phyloP scores from a whole-genome alignment of 2,329 filamentous ascomycete genomes.

The Akanthomyces lecanii region DNA sequence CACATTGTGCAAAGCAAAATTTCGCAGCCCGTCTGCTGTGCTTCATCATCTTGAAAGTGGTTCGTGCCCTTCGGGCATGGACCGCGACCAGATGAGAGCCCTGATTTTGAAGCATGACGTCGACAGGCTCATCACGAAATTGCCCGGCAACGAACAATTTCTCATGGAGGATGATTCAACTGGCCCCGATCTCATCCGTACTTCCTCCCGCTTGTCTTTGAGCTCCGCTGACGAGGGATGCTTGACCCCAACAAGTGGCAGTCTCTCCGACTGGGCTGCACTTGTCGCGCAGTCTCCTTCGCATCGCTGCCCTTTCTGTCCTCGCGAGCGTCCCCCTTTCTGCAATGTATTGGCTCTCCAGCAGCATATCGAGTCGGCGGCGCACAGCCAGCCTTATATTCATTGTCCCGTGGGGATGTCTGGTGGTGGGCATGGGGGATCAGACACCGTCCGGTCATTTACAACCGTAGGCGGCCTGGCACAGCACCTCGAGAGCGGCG shows the following conservation, averaged over 20 bases:
- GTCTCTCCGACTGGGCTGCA: background rate
- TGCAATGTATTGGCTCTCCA: background rate
- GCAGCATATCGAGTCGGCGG: background rate
- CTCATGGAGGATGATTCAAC: background rate
- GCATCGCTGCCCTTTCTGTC: conserved; percentile 1
- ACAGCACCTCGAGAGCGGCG: conserved; percentile 19
- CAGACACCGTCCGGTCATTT: conserved; percentile 1
- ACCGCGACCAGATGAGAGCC: background rate
- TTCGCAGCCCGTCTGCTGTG: background rate
- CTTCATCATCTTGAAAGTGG: background rate
- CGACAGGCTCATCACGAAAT: background rate
- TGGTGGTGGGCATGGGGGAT: background rate
- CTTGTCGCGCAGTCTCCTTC: background rate
- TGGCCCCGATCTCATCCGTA: background rate
- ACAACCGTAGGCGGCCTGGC: conserved; percentile 17
- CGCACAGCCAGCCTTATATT: background rate
- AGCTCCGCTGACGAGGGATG: background rate
- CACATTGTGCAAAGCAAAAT: background rate
- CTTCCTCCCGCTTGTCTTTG: background rate
- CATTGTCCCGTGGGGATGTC: background rate
- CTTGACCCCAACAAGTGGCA: background rate
- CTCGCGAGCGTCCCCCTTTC: background rate
- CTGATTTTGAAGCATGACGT: background rate
- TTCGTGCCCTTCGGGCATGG: background rate
- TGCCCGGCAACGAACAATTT: background rate